A percentile compares a stretch with the other conserved stretches of the same genome.
These are phyloP conservation scores for Abrus precatorius DNA, from an alignment of 306 rosid species.

Conservation along the genomic window DNA sequence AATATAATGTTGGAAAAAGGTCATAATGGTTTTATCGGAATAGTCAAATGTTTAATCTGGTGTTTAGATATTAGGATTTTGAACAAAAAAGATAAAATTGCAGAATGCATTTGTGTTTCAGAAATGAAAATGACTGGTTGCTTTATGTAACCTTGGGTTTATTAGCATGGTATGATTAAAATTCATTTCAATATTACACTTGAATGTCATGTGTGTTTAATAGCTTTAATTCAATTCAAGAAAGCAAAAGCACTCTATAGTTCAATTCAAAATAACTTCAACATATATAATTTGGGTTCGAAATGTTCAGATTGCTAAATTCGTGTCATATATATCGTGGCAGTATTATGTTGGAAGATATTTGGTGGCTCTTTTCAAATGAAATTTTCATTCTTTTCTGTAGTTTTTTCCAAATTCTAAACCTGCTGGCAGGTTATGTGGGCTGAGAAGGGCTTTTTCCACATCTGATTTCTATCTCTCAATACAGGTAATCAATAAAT, in stretches of 20 bases:
- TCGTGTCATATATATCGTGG: not conserved
- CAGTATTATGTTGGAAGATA: not conserved
- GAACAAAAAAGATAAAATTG: not conserved
- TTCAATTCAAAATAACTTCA: not conserved
- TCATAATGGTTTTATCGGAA: no score
- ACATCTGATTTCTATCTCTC: slow-evolving; percentile 35
- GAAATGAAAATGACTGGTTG: not conserved
- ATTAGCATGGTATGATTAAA: not conserved
- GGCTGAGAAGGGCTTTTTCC: slow-evolving; percentile 46
- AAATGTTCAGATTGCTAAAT: not conserved
- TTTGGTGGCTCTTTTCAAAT: not conserved
- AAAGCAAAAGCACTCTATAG: not conserved
- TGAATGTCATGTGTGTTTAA: not conserved
- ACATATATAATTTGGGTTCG: not conserved
- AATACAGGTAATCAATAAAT: not conserved
- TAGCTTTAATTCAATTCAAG: not conserved
- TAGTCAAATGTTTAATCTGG: not conserved
- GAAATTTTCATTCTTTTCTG: not conserved
- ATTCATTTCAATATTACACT: not conserved
- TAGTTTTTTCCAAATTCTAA: slow-evolving; percentile 42
- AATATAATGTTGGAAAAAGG: not conserved
- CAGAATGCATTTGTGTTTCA: not conserved
- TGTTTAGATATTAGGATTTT: not conserved
- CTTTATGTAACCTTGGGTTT: not conserved
- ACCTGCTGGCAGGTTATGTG: slow-evolving; percentile 33